Conservation (phyloP, 257 asterid genomes). For the Solanum chmielewskii region DNA sequence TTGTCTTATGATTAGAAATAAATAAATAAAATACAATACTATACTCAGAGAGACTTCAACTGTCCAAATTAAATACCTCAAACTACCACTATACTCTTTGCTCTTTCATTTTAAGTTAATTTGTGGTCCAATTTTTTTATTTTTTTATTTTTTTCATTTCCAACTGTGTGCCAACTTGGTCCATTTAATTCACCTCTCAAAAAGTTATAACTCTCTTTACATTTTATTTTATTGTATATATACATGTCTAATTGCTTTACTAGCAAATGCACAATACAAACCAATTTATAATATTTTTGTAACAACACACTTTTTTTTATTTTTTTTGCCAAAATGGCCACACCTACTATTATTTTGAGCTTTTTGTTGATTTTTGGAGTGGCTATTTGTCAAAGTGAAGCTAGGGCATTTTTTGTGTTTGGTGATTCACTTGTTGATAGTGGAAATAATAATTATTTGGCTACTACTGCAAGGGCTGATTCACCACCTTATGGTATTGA, state of each 20-base stretch:
- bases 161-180: slow-evolving; percentile 11
- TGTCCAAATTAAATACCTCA: neutral
- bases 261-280: neutral
- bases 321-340: neutral
- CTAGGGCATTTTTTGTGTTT: slow-evolving; percentile 31
- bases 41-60: neutral
- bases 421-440: slow-evolving; percentile 38
- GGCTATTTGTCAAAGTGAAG: neutral
- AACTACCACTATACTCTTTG: neutral
- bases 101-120: neutral
- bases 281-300: neutral
- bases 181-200: neutral
- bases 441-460: slow-evolving; percentile 35
- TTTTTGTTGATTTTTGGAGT: slow-evolving; percentile 3
- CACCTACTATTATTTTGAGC: neutral
- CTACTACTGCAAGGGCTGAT: slow-evolving; percentile 36
- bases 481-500: slow-evolving; percentile 37
- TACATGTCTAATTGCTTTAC: neutral
- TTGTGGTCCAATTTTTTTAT: neutral
- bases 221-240: neutral
- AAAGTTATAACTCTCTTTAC: neutral
- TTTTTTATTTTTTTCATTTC: neutral
- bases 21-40: neutral
- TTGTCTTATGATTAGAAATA: neutral
- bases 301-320: neutral